A percentile compares a stretch with the other conserved stretches of the same genome.
Conservation (phyloP, 2,329 filamentous ascomycete genomes). For the Fusarium buxicola region DNA sequence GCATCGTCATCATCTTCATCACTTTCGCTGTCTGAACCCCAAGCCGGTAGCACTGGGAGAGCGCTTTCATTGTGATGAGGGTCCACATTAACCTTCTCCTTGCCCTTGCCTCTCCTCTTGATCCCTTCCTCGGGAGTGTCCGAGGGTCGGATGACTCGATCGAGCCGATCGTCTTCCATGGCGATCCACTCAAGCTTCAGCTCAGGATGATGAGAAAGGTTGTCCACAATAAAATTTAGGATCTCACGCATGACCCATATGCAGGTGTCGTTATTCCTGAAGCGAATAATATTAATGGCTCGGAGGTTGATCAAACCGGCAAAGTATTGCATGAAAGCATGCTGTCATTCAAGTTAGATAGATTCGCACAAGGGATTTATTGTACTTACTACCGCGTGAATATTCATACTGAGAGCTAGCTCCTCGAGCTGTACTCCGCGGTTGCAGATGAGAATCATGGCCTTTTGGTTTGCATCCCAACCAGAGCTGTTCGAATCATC, state of each 20-base stretch:
- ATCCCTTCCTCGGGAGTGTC: slow-evolving; percentile 47
- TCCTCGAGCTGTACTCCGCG: slow-evolving; percentile 64
- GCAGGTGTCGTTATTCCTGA: slow-evolving; percentile 68
- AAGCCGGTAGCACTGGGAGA: slow-evolving; percentile 47
- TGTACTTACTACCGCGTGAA: slow-evolving; percentile 63
- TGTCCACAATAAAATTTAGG: slow-evolving; percentile 69
- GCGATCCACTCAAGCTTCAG: slow-evolving; percentile 70
- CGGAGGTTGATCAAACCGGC: slow-evolving; percentile 60
- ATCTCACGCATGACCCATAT: slow-evolving; percentile 68
- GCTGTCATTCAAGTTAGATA: slow-evolving; percentile 53
- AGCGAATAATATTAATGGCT: slow-evolving; percentile 66
- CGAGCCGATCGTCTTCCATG: slow-evolving; percentile 63
- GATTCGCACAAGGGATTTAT: not conserved
- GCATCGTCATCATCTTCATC: slow-evolving; percentile 49
- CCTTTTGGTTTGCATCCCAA: slow-evolving; percentile 70
- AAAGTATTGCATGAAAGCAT: slow-evolving; percentile 67
- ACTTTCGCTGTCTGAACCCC: slow-evolving; percentile 51
- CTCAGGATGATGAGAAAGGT: slow-evolving; percentile 64
- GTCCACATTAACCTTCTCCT: slow-evolving; percentile 46
- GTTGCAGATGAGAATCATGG: slow-evolving; percentile 64
- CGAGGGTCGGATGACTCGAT: slow-evolving; percentile 60
- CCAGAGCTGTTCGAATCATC: slow-evolving; percentile 60
- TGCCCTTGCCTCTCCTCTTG: slow-evolving; percentile 51
- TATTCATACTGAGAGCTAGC: slow-evolving; percentile 66
- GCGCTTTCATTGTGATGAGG: slow-evolving; percentile 28